Evolutionary conservation across 768 basidiomycete genomes (phyloP).

Genomic region (Rhizopogon roseolus): DNA sequence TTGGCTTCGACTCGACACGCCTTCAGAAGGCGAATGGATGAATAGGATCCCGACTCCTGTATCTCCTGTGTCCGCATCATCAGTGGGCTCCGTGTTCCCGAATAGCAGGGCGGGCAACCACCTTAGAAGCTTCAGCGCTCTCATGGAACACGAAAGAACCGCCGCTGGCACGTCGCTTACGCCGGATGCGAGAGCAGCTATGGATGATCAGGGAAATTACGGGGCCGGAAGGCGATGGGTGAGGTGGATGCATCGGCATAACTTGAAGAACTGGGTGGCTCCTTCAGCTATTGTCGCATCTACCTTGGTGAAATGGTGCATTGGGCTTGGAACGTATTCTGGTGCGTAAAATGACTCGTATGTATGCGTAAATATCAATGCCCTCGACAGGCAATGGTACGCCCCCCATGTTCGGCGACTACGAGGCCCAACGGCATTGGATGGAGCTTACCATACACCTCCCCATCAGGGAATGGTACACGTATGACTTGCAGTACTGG

Average conservation of each 20-base stretch:
- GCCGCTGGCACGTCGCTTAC: slow-evolving; percentile 3
- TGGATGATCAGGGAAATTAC: slow-evolving; percentile 17
- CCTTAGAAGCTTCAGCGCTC: slow-evolving; percentile 41
- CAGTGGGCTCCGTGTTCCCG: slow-evolving; percentile 20
- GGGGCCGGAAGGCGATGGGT: slow-evolving; percentile 61
- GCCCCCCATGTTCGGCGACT: slow-evolving; percentile 88
- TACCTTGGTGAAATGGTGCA: slow-evolving; percentile 57
- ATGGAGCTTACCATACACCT: slow-evolving; percentile 86
- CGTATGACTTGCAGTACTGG: slow-evolving; percentile 87
- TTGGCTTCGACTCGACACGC: slow-evolving; percentile 47
- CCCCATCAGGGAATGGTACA: slow-evolving; percentile 78
- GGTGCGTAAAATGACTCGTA: slow-evolving; percentile 42
- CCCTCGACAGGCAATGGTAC: slow-evolving; percentile 48
- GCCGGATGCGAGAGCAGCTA: slow-evolving; percentile 8
- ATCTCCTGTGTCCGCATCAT: slow-evolving; percentile 24
- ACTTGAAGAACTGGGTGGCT: slow-evolving; percentile 54
- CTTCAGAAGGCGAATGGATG: slow-evolving; percentile 34
- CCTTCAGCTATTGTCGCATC: slow-evolving; percentile 51
- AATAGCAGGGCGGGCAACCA: slow-evolving; percentile 11
- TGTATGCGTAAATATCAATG: background rate
- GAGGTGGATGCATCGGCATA: slow-evolving; percentile 75
- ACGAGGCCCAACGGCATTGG: slow-evolving; percentile 94
- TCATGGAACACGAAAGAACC: slow-evolving; percentile 31
- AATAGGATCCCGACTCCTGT: slow-evolving; percentile 44
- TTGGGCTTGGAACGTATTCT: slow-evolving; percentile 78